Percentiles rank a stretch among this genome's conserved stretches.
These are phyloP conservation scores for Dysphania ambrosioides DNA, from an alignment of 148 eudicot genomes.

Conservation along the genomic window DNA sequence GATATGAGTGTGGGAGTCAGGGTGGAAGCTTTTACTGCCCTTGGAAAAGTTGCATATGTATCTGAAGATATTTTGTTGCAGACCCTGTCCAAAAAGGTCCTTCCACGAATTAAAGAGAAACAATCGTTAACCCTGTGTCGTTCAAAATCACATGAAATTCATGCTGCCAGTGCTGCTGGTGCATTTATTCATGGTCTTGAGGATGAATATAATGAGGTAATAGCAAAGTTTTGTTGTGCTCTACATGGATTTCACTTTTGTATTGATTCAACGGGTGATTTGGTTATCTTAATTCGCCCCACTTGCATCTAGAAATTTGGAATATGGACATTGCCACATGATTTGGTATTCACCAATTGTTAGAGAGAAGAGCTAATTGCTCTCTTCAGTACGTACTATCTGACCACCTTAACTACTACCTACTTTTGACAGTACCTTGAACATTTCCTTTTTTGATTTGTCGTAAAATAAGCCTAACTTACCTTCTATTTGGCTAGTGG, in stretches of 20 bases:
- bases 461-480: neutral
- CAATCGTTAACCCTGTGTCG: slow-evolving; percentile 34
- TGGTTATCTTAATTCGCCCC: neutral
- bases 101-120: slow-evolving; percentile 34
- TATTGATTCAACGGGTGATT: neutral
- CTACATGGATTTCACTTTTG: neutral
- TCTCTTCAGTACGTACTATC: neutral
- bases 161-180: slow-evolving; percentile 59
- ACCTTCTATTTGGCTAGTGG: neutral
- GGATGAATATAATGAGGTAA: slow-evolving; percentile 85
- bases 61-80: slow-evolving; percentile 70
- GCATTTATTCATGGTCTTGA: slow-evolving; percentile 86
- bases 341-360: neutral
- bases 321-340: neutral
- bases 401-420: neutral
- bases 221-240: slow-evolving; percentile 9
- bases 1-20: slow-evolving; percentile 77
- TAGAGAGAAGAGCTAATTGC: neutral
- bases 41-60: slow-evolving; percentile 55
- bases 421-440: neutral
- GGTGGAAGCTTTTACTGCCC: slow-evolving; percentile 64
- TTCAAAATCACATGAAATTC: slow-evolving; percentile 37
- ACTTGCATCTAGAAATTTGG: neutral
- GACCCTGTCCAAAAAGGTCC: slow-evolving; percentile 63
- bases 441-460: neutral